phyloP scores from a whole-genome alignment of 1,139 yeast species.

The Insectozyma bohioensis region DNA sequence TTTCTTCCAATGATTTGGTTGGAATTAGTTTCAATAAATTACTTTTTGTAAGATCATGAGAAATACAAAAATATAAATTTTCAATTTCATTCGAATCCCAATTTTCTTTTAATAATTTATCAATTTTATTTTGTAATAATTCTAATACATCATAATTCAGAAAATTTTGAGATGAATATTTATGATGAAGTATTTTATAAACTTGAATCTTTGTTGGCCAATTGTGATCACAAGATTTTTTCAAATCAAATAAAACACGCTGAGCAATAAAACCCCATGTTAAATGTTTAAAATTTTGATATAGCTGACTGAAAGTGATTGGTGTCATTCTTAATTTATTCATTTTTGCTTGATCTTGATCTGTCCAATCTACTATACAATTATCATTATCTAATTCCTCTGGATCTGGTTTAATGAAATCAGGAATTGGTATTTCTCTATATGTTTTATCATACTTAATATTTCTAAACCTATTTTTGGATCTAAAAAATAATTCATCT shows the following conservation, averaged over 20 bases:
- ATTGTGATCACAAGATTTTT: neutral
- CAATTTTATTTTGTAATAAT: neutral
- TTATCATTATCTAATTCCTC: slow-evolving; percentile 1
- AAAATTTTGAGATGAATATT: too few species aligned
- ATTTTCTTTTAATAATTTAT: neutral
- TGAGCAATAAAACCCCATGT: neutral
- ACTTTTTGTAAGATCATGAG: slow-evolving; percentile 3
- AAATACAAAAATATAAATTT: neutral
- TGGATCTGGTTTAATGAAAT: slow-evolving; percentile 20
- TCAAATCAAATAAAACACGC: neutral
- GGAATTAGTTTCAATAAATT: neutral
- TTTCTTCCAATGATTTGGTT: slow-evolving; percentile 2
- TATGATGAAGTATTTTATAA: slow-evolving; percentile 1
- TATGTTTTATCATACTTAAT: too few species aligned
- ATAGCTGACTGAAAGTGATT: neutral
- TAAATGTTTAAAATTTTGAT: neutral
- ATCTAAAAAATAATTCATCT: slow-evolving; percentile 8
- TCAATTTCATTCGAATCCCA: slow-evolving; percentile 4
- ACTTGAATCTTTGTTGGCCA: slow-evolving; percentile 1
- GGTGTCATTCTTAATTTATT: neutral
- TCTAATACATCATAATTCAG: neutral
- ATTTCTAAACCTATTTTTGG: too few species aligned
- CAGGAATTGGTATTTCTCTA: slow-evolving; percentile 18
- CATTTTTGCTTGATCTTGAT: slow-evolving; percentile 1
- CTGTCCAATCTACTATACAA: slow-evolving; percentile 1